These are phyloP conservation scores for Zanthoxylum bungeanum DNA, from an alignment of 345 rosid genomes.

Conservation along the genomic window DNA sequence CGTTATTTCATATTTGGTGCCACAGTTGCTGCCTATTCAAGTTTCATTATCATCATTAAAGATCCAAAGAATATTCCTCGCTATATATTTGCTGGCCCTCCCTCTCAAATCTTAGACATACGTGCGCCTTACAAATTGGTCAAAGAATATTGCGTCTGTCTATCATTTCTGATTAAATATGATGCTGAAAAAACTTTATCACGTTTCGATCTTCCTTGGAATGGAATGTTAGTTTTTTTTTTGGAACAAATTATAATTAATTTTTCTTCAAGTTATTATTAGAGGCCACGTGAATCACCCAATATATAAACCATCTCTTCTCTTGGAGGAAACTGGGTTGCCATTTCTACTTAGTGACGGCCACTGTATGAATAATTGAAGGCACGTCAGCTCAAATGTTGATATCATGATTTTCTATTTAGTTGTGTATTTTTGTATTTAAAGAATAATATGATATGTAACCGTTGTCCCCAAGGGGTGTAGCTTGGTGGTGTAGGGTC, in stretches of 20 bases:
- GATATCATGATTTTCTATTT: not conserved
- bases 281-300: not conserved
- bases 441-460: too few relatives aligned
- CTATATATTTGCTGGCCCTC: not conserved
- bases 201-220: not conserved
- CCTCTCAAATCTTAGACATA: not conserved
- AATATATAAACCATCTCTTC: not conserved
- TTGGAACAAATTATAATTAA: too few relatives aligned
- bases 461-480: too few relatives aligned
- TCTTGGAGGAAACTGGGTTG: not conserved
- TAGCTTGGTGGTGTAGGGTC: too few relatives aligned
- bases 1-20: too few relatives aligned
- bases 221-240: not conserved
- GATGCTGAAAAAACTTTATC: too few relatives aligned
- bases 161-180: too few relatives aligned
- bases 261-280: not conserved
- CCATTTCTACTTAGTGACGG: not conserved
- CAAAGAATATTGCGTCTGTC: not conserved
- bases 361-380: not conserved
- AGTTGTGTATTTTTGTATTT: not conserved
- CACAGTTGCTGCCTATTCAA: not conserved
- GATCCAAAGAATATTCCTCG: not conserved
- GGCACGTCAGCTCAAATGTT: constrained; percentile 7
- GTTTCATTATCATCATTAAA: not conserved
- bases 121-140: not conserved